Percentiles rank a stretch among this genome's conserved stretches.
Conservation (phyloP, 768 basidiomycete species). For the Strobilomyces dryophilus region DNA sequence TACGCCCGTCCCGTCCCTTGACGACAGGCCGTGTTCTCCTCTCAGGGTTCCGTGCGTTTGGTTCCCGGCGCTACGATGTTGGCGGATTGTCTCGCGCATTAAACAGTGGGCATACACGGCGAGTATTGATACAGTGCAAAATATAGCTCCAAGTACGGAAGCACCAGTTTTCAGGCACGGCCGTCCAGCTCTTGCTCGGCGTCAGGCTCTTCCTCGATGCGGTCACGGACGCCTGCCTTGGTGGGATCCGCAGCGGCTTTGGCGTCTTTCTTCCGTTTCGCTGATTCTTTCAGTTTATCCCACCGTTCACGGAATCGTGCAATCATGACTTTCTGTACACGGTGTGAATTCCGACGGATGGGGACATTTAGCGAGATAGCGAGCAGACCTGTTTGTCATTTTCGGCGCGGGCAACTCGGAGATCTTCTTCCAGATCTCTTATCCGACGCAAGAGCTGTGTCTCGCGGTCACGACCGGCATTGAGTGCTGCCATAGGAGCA, state of each 20-base stretch:
- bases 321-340: slow-evolving; percentile 72
- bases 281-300: slow-evolving; percentile 87
- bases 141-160: slow-evolving; percentile 7
- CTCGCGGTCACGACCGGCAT: slow-evolving; percentile 56
- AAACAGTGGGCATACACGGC: slow-evolving; percentile 7
- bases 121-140: slow-evolving; percentile 8
- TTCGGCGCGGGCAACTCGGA: slow-evolving; percentile 56
- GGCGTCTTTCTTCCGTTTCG: slow-evolving; percentile 80
- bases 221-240: slow-evolving; percentile 49
- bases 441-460: slow-evolving; percentile 43
- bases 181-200: slow-evolving; percentile 54
- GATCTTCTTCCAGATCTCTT: slow-evolving; percentile 80
- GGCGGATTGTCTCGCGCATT: background rate
- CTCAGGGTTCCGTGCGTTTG: background rate
- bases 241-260: slow-evolving; percentile 47
- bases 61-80: background rate
- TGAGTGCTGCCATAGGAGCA: slow-evolving; percentile 46
- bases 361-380: background rate
- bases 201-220: slow-evolving; percentile 66
- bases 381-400: slow-evolving; percentile 77
- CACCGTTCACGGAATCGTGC: slow-evolving; percentile 80
- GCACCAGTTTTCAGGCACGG: background rate
- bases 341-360: slow-evolving; percentile 11
- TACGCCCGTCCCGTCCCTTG: background rate
- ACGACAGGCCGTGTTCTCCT: background rate